These are phyloP conservation scores for Articulospora tetracladia DNA, from an alignment of 495 filamentous ascomycete genomes.

Conservation along the genomic window DNA sequence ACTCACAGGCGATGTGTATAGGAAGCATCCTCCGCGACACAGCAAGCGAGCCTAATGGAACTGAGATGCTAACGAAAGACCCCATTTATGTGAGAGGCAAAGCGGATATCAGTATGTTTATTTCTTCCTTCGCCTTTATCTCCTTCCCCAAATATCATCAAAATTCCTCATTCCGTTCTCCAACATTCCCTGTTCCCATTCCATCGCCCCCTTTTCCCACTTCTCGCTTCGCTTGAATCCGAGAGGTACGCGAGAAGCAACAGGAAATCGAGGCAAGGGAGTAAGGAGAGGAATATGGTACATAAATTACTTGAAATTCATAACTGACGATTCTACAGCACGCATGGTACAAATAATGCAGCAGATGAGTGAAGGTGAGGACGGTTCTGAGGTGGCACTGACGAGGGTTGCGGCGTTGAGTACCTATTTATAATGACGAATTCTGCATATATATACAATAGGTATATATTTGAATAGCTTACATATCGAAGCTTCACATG, in stretches of 20 bases:
- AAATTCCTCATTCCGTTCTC: too few relatives aligned
- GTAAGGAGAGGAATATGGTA: too few relatives aligned
- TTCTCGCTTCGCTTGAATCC: too few relatives aligned
- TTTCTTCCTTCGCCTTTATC: not conserved
- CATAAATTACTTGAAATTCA: too few relatives aligned
- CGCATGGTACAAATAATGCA: slow-evolving; percentile 57
- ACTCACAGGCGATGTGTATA: slow-evolving; percentile 12
- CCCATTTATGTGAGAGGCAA: slow-evolving; percentile 50
- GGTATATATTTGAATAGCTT: too few relatives aligned
- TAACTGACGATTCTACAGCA: slow-evolving; percentile 23
- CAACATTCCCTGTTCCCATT: too few relatives aligned
- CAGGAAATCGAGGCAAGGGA: too few relatives aligned
- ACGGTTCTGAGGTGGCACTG: slow-evolving; percentile 46
- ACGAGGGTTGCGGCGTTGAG: slow-evolving; percentile 53
- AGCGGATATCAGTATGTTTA: slow-evolving; percentile 48
- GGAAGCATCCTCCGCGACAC: slow-evolving; percentile 26
- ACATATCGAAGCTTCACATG: too few relatives aligned
- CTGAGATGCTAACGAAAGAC: slow-evolving; percentile 32
- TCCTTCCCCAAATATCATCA: not conserved
- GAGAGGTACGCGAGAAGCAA: too few relatives aligned
- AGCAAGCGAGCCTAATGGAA: slow-evolving; percentile 19
- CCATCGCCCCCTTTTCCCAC: too few relatives aligned
- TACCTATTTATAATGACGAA: slow-evolving; percentile 47
- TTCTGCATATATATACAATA: not conserved
- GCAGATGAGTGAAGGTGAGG: slow-evolving; percentile 46